Percentiles rank a stretch among this genome's conserved stretches.
These are phyloP conservation scores for Globisporangium takayamanum DNA, from an alignment of 352 stramenopile genomes.

Conservation along the genomic window DNA sequence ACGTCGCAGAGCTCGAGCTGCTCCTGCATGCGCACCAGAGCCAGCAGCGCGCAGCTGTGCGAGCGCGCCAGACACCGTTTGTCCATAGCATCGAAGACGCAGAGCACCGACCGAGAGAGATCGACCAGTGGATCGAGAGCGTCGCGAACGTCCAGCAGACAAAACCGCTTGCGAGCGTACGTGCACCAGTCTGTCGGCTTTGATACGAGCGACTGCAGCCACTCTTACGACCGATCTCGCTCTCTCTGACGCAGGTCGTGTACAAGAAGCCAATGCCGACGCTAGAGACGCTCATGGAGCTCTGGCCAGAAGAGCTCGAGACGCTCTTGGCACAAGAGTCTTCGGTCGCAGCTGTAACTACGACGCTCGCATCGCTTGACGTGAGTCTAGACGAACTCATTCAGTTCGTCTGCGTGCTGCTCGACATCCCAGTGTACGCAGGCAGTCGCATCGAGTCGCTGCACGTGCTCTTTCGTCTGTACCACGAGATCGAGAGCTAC, in stretches of 20 bases:
- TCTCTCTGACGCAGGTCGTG: constrained; percentile 22
- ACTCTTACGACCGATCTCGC: background rate
- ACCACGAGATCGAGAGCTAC: constrained; percentile 63
- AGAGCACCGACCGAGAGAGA: constrained; percentile 72
- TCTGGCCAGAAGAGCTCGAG: constrained; percentile 88
- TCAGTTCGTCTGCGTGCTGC: constrained; percentile 78
- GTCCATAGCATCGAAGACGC: constrained; percentile 90
- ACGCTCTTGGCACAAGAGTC: constrained; percentile 30
- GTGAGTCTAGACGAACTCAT: constrained; percentile 82
- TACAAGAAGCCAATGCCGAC: constrained; percentile 90
- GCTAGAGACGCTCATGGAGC: constrained; percentile 83
- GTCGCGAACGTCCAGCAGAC: constrained; percentile 85
- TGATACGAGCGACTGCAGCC: background rate
- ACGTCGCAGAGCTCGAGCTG: constrained; percentile 84
- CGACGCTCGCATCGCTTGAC: constrained; percentile 56
- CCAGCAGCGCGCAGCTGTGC: constrained; percentile 18
- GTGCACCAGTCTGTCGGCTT: background rate
- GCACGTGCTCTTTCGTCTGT: constrained; percentile 91
- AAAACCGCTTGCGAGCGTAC: constrained; percentile 60
- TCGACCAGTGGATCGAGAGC: constrained; percentile 90
- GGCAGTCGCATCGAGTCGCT: constrained; percentile 81
- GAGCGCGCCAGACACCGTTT: constrained; percentile 28
- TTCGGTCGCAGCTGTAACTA: constrained; percentile 6
- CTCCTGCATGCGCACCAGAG: constrained; percentile 82
- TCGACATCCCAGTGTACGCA: constrained; percentile 91